phyloP scores from a whole-genome alignment of 1,284 basidiomycete species.

The Violaceomyces palustris region DNA sequence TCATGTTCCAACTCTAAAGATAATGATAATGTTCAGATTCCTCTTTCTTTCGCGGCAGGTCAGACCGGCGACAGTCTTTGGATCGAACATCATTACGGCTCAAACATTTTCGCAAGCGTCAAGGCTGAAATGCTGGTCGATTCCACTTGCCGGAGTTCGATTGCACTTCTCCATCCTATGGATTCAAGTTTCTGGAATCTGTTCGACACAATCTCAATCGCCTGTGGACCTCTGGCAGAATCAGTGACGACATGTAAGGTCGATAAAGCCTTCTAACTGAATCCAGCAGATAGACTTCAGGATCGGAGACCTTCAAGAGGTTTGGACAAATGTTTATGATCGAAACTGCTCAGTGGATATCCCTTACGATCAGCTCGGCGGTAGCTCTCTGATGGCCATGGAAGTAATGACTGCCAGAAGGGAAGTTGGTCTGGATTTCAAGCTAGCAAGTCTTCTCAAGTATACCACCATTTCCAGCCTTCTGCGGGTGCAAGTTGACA shows the following conservation, averaged over 20 bases:
- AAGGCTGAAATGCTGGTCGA: neutral
- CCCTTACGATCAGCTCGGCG: neutral
- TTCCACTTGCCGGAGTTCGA: neutral
- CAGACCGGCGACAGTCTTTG: neutral
- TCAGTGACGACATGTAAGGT: no score
- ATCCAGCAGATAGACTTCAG: no score
- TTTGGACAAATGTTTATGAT: neutral
- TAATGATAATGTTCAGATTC: neutral
- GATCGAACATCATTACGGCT: neutral
- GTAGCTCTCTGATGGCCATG: conserved; percentile 1
- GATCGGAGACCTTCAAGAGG: no score
- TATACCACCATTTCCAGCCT: neutral
- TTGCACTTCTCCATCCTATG: no score
- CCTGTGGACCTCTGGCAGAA: no score
- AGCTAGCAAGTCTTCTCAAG: neutral
- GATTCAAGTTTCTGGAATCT: no score
- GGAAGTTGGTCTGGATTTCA: neutral
- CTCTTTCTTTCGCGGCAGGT: neutral
- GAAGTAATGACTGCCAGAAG: neutral
- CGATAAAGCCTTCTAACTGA: no score
- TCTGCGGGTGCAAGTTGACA: neutral
- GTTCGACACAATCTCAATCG: no score
- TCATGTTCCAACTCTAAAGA: neutral
- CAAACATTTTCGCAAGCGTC: neutral
- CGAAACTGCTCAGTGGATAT: neutral